Evolutionary conservation across 352 stramenopile species (phyloP).

Genomic region (Thalassiosira allenii): DNA sequence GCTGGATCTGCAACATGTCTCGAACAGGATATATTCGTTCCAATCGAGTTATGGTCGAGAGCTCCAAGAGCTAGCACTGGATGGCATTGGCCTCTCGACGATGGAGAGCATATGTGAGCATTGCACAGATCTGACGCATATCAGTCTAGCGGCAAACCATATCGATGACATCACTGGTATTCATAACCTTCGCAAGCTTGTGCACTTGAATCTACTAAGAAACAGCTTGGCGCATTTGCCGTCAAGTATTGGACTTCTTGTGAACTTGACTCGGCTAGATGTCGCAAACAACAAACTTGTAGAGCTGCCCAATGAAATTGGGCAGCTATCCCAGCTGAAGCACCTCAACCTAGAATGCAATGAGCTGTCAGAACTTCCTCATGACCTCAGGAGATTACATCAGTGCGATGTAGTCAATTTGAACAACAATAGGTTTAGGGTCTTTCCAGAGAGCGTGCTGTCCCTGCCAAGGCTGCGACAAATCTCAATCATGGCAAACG

Average conservation of each 20-base stretch:
- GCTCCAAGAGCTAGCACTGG: conserved; percentile 27
- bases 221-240: conserved; percentile 63
- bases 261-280: conserved; percentile 52
- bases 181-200: conserved; percentile 29
- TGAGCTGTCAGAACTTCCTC: conserved; percentile 43
- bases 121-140: conserved; percentile 41
- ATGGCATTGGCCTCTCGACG: conserved; percentile 34
- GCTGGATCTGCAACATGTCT: conserved; percentile 34
- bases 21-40: conserved; percentile 43
- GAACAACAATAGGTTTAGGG: conserved; percentile 57
- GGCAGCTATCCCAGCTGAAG: conserved; percentile 31
- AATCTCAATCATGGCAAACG: conserved; percentile 47
- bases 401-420: conserved; percentile 46
- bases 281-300: conserved; percentile 62
- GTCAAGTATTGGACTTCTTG: conserved; percentile 49
- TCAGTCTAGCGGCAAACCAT: conserved; percentile 56
- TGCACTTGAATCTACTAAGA: conserved; percentile 50
- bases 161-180: conserved; percentile 43
- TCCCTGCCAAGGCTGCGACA: conserved; percentile 34
- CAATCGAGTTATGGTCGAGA: conserved; percentile 17
- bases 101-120: conserved; percentile 21
- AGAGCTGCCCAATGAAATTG: conserved; percentile 58
- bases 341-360: conserved; percentile 65
- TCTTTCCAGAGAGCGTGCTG: conserved; percentile 48
- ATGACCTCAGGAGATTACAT: conserved; percentile 41